Conservation (phyloP, 2,329 filamentous ascomycete genomes). For the Keithomyces neogunnii region DNA sequence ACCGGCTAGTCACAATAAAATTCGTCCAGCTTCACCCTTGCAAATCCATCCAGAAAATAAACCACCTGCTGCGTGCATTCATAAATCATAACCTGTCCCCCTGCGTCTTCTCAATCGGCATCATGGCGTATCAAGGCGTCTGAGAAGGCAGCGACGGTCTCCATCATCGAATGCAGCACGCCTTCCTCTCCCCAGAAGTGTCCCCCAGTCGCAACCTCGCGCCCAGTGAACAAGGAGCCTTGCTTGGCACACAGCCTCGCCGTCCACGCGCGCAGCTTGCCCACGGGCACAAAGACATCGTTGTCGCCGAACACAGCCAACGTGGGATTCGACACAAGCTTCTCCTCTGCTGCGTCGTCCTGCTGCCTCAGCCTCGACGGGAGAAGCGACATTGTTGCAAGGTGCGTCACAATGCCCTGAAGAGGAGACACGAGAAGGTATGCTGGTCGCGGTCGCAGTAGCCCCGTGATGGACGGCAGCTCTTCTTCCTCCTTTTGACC, state of each 20-base stretch:
- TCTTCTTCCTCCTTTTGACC: slow-evolving; percentile 12
- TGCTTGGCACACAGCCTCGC: slow-evolving; percentile 36
- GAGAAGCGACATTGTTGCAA: slow-evolving; percentile 53
- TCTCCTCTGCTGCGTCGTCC: slow-evolving; percentile 35
- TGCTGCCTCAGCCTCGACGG: slow-evolving; percentile 20
- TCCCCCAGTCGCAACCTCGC: slow-evolving; percentile 44
- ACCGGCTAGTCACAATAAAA: too few relatives aligned
- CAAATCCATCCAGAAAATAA: too few relatives aligned
- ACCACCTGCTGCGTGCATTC: too few relatives aligned
- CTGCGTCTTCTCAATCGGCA: not conserved
- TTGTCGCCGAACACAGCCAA: slow-evolving; percentile 66
- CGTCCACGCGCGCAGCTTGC: slow-evolving; percentile 60
- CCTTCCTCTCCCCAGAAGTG: slow-evolving; percentile 56
- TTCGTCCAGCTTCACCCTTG: too few relatives aligned
- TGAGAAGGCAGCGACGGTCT: slow-evolving; percentile 19
- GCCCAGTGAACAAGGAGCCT: slow-evolving; percentile 36
- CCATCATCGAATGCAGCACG: slow-evolving; percentile 26
- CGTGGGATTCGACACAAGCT: slow-evolving; percentile 50
- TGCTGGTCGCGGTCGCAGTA: slow-evolving; percentile 32
- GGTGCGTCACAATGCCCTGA: slow-evolving; percentile 47
- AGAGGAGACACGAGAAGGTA: slow-evolving; percentile 64
- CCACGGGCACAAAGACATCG: slow-evolving; percentile 63
- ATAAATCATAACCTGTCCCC: too few relatives aligned
- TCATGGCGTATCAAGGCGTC: slow-evolving; percentile 9
- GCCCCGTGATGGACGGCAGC: slow-evolving; percentile 22